A percentile compares a stretch with the other conserved stretches of the same genome.
Conservation (phyloP, 2,329 filamentous ascomycete species). For the Ceratocystis destructans region DNA sequence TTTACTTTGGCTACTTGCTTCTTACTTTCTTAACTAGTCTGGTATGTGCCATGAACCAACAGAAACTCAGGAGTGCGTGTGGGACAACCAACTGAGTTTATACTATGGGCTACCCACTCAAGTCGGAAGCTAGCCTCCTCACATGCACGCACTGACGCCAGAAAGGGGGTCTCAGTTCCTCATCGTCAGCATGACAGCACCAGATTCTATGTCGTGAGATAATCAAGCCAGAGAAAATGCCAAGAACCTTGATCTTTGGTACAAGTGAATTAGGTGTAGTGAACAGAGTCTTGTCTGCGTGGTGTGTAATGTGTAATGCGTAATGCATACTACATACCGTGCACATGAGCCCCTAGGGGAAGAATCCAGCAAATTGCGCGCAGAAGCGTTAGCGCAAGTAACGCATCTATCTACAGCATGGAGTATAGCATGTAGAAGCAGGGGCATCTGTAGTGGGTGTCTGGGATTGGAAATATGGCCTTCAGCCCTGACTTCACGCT, state of each 20-base stretch:
- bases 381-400: too few relatives aligned
- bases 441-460: background rate
- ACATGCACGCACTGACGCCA: background rate
- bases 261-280: background rate
- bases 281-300: background rate
- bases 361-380: too few relatives aligned
- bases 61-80: background rate
- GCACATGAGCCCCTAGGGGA: too few relatives aligned
- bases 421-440: background rate
- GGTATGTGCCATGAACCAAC: background rate
- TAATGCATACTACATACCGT: background rate
- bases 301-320: background rate
- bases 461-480: background rate
- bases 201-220: background rate
- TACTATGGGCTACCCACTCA: background rate
- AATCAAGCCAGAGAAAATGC: background rate
- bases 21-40: background rate
- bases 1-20: background rate
- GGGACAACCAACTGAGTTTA: background rate
- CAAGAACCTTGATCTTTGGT: background rate
- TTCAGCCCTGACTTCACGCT: background rate
- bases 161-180: slow-evolving; percentile 3
- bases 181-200: background rate
- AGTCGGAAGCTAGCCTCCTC: background rate
- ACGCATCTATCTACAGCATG: too few relatives aligned